Evolutionary conservation across 768 basidiomycete species (phyloP).

Genomic region (Trametes gibbosa): DNA sequence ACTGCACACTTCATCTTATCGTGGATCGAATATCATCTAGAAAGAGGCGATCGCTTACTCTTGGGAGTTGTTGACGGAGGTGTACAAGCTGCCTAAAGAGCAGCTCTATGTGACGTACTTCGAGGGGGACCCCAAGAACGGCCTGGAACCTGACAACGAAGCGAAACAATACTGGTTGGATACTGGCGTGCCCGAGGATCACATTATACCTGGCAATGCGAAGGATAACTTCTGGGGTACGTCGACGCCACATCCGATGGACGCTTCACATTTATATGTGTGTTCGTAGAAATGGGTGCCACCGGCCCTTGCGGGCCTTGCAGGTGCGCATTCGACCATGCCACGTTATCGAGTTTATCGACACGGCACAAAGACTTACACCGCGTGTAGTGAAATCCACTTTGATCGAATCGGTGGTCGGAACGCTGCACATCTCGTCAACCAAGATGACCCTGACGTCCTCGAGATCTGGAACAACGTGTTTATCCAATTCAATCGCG

Average conservation of each 20-base stretch:
- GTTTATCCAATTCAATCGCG: constrained; percentile 98
- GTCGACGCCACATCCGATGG: constrained; percentile 24
- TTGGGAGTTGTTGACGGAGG: constrained; percentile 90
- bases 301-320: constrained; percentile 98
- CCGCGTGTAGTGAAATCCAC: constrained; percentile 76
- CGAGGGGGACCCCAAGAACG: constrained; percentile 85
- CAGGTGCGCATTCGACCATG: constrained; percentile 48
- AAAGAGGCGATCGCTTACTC: constrained; percentile 91
- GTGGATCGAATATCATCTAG: constrained; percentile 38
- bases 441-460: constrained; percentile 94
- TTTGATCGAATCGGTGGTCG: constrained; percentile 98
- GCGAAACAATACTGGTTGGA: constrained; percentile 84
- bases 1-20: neutral
- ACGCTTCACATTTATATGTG: neutral
- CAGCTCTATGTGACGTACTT: constrained; percentile 97
- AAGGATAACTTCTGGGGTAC: constrained; percentile 99
- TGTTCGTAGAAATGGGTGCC: constrained; percentile 88
- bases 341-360: neutral
- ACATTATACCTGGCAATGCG: constrained; percentile 89
- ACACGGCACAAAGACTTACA: neutral
- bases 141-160: constrained; percentile 85
- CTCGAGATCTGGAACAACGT: constrained; percentile 99
- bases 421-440: constrained; percentile 90
- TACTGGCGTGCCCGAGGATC: constrained; percentile 85
- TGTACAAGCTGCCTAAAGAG: constrained; percentile 86